Percentiles rank a stretch among this genome's conserved stretches.
phyloP scores from a whole-genome alignment of 1,139 yeast species.

The Saccharomyces pastorianus region DNA sequence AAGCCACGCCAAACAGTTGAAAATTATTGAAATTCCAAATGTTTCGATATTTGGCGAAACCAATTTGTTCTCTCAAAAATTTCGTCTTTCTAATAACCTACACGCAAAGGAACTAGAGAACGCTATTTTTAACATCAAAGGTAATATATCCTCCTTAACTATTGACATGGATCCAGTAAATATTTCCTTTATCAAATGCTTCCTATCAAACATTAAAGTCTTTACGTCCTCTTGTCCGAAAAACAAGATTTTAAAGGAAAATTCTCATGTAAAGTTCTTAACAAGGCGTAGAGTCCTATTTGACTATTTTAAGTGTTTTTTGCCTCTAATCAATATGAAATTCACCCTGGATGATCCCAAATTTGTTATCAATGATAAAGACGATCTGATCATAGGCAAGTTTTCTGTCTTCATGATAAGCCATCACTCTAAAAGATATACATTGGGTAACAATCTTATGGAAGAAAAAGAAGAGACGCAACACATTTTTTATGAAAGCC shows the following conservation, averaged over 20 bases:
- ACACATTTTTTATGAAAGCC: conserved; percentile 16
- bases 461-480: conserved; percentile 9
- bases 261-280: conserved; percentile 3
- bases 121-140: conserved; percentile 43
- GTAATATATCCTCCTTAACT: conserved; percentile 42
- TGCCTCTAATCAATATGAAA: conserved; percentile 27
- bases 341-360: conserved; percentile 30
- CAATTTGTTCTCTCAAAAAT: conserved; percentile 42
- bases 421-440: conserved; percentile 17
- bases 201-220: conserved; percentile 27
- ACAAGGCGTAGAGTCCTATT: conserved; percentile 13
- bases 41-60: conserved; percentile 47
- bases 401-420: conserved; percentile 19
- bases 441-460: conserved; percentile 1
- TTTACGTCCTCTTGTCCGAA: conserved; percentile 16
- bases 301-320: conserved; percentile 21
- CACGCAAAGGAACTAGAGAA: conserved; percentile 34
- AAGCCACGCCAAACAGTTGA: conserved; percentile 25
- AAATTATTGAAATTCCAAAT: conserved; percentile 47
- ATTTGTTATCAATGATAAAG: conserved; percentile 21
- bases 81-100: conserved; percentile 35
- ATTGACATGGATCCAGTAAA: conserved; percentile 33
- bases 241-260: conserved; percentile 8
- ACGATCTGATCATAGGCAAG: conserved; percentile 19
- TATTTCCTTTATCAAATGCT: conserved; percentile 29